Percentiles rank a stretch among this genome's conserved stretches.
These are phyloP conservation scores for Mortierella sp. DNA, from an alignment of 371 early-diverging fungal genomes.

Conservation along the genomic window DNA sequence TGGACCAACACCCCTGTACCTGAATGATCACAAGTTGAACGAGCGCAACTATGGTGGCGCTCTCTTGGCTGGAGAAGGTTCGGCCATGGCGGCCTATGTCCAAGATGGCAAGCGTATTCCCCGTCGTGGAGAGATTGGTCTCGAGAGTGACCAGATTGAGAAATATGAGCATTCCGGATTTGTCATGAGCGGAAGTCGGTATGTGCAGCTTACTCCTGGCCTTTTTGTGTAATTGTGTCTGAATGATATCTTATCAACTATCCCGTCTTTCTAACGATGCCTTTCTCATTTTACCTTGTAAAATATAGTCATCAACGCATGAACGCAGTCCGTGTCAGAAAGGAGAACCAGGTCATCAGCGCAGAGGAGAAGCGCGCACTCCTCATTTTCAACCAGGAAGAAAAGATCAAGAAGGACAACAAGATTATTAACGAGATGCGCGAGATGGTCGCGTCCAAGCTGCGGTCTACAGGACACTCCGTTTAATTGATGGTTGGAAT, in stretches of 20 bases:
- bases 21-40: constrained; percentile 66
- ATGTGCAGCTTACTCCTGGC: constrained; percentile 22
- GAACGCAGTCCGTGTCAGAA: constrained; percentile 96
- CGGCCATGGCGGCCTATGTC: constrained; percentile 90
- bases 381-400: constrained; percentile 83
- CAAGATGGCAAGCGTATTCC: constrained; percentile 96
- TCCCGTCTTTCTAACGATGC: neutral
- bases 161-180: constrained; percentile 90
- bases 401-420: constrained; percentile 88
- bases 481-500: constrained; percentile 10
- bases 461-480: constrained; percentile 54
- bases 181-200: constrained; percentile 96
- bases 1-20: constrained; percentile 71
- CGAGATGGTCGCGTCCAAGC: constrained; percentile 68
- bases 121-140: constrained; percentile 96
- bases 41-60: constrained; percentile 86
- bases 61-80: constrained; percentile 83
- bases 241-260: neutral
- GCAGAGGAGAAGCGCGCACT: constrained; percentile 90
- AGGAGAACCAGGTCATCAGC: constrained; percentile 93
- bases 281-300: neutral
- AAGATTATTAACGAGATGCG: constrained; percentile 90
- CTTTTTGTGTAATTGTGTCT: neutral
- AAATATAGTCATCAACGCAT: constrained; percentile 84
- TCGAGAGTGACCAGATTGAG: constrained; percentile 87